phyloP scores from a whole-genome alignment of 2,329 filamentous ascomycete genomes.

The Corynespora cassiicola region DNA sequence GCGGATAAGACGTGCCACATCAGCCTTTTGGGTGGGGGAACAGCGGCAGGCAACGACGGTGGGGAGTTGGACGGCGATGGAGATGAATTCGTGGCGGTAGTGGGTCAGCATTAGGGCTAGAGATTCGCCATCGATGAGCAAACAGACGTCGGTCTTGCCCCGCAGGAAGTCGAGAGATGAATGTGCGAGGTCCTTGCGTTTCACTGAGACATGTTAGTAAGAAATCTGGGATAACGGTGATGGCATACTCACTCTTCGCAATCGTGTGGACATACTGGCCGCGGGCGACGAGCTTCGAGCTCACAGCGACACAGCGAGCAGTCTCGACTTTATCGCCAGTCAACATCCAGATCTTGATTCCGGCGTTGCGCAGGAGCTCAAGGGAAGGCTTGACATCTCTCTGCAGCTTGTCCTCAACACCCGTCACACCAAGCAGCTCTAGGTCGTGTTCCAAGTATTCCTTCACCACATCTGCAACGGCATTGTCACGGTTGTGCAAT shows the following conservation, averaged over 20 bases:
- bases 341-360: slow-evolving; percentile 99
- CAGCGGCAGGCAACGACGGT: slow-evolving; percentile 96
- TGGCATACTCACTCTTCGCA: slow-evolving; percentile 61
- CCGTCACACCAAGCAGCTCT: slow-evolving; percentile 94
- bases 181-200: slow-evolving; percentile 82
- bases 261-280: slow-evolving; percentile 97
- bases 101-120: slow-evolving; percentile 82
- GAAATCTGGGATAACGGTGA: background rate
- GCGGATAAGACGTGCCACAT: slow-evolving; percentile 89
- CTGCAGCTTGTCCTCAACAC: slow-evolving; percentile 96
- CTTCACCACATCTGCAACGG: slow-evolving; percentile 80
- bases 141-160: slow-evolving; percentile 82
- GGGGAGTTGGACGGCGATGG: slow-evolving; percentile 83
- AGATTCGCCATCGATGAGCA: slow-evolving; percentile 94
- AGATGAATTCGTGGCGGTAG: slow-evolving; percentile 85
- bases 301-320: slow-evolving; percentile 92
- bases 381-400: slow-evolving; percentile 94
- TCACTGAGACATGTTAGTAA: slow-evolving; percentile 55
- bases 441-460: slow-evolving; percentile 86
- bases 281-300: slow-evolving; percentile 88
- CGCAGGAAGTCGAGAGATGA: slow-evolving; percentile 88
- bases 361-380: slow-evolving; percentile 92
- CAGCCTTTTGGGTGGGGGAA: slow-evolving; percentile 95
- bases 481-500: slow-evolving; percentile 78
- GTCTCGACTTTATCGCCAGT: slow-evolving; percentile 99